A percentile compares a stretch with the other conserved stretches of the same genome.
Conservation (phyloP, 331 rosid genomes). For the Acacia pycnantha region DNA sequence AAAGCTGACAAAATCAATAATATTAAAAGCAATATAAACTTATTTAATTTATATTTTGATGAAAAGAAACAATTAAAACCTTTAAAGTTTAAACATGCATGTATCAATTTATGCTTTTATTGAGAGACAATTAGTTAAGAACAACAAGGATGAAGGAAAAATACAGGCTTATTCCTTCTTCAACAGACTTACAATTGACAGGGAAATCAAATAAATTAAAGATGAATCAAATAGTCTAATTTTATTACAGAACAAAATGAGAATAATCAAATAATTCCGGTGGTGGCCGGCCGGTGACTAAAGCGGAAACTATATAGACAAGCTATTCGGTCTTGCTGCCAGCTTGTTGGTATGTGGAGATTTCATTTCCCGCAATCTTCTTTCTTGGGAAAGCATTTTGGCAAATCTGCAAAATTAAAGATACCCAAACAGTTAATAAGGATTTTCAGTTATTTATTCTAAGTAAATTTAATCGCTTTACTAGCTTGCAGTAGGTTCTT, state of each 20-base stretch:
- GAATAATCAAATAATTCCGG: not conserved
- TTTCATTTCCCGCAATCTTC: slow-evolving; percentile 43
- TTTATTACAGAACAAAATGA: not conserved
- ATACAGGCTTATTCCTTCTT: not conserved
- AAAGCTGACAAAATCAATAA: not conserved
- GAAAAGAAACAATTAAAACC: not conserved
- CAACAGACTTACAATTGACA: not conserved
- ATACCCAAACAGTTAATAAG: too few species aligned
- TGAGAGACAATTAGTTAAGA: too few species aligned
- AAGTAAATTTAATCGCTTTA: too few species aligned
- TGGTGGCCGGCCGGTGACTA: not conserved
- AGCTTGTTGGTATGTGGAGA: slow-evolving; percentile 26
- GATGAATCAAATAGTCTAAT: not conserved
- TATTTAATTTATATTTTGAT: not conserved
- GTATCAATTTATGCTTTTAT: not conserved
- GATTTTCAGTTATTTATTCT: too few species aligned
- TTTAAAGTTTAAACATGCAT: not conserved
- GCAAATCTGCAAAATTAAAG: slow-evolving; percentile 28
- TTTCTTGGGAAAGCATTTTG: slow-evolving; percentile 51
- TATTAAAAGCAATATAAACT: not conserved
- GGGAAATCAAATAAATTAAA: not conserved
- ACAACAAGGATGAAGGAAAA: not conserved
- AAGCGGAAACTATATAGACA: not conserved
- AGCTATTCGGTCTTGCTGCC: slow-evolving; percentile 10
- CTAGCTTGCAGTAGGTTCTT: too few species aligned